A percentile compares a stretch with the other conserved stretches of the same genome.
These are phyloP conservation scores for Daedaleopsis sinensis DNA, from an alignment of 768 basidiomycete species.

Conservation along the genomic window DNA sequence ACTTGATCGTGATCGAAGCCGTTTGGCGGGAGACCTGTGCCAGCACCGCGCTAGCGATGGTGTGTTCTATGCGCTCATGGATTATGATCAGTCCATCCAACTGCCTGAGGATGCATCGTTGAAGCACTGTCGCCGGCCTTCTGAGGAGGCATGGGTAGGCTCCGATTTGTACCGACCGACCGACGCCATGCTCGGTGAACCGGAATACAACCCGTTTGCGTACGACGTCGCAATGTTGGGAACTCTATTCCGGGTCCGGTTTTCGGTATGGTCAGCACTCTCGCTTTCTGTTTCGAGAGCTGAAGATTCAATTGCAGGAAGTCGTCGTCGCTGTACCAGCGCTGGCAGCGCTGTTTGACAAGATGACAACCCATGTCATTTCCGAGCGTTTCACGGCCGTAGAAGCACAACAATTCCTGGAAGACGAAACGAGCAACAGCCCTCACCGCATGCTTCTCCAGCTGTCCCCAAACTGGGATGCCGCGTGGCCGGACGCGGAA, in stretches of 20 bases:
- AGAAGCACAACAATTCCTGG: background rate
- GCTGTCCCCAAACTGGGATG: background rate
- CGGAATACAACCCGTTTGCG: slow-evolving; percentile 1
- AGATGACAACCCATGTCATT: slow-evolving; percentile 7
- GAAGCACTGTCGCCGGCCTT: background rate
- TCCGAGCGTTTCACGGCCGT: slow-evolving; percentile 9
- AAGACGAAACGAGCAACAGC: background rate
- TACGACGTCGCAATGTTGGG: slow-evolving; percentile 6
- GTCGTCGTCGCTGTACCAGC: background rate
- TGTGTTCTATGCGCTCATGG: background rate
- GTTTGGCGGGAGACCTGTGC: background rate
- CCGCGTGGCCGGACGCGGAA: background rate
- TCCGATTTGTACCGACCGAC: background rate
- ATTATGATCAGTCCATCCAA: background rate
- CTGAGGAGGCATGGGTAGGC: background rate
- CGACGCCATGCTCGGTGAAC: background rate
- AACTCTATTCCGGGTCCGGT: slow-evolving; percentile 1
- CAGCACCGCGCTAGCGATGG: background rate
- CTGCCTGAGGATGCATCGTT: background rate
- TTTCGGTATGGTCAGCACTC: background rate
- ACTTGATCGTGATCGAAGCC: background rate
- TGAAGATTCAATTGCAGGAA: background rate
- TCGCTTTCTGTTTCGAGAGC: background rate
- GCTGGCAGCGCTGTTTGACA: slow-evolving; percentile 1
- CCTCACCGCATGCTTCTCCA: background rate